Evolutionary conservation across 306 rosid genomes (phyloP).

Genomic region (Vigna radiata): DNA sequence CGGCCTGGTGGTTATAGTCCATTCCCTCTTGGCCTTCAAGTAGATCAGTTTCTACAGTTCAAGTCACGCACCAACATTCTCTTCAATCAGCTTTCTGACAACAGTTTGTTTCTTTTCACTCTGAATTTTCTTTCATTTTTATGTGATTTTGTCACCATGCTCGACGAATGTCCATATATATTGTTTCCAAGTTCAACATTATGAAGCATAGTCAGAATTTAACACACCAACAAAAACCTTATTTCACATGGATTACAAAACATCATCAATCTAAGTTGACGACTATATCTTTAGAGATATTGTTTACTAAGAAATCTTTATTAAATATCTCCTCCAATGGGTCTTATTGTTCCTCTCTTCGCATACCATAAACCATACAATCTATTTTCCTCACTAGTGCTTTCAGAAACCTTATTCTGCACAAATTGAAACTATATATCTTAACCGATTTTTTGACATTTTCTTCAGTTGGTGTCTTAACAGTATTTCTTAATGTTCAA

Average conservation of each 20-base stretch:
- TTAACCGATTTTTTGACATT: not conserved
- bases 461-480: not conserved
- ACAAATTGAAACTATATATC: not conserved
- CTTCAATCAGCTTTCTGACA: constrained; percentile 52
- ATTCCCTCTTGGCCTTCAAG: constrained; percentile 75
- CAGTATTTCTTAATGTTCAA: not conserved
- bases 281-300: not conserved
- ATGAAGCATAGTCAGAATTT: constrained; percentile 23
- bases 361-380: not conserved
- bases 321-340: not conserved
- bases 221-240: not conserved
- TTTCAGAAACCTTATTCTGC: not conserved
- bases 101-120: constrained; percentile 50
- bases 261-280: not conserved
- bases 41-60: constrained; percentile 72
- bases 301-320: not conserved
- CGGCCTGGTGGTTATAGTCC: constrained; percentile 78
- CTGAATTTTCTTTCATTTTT: constrained; percentile 20
- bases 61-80: constrained; percentile 66
- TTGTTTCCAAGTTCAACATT: constrained; percentile 15
- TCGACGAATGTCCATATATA: not conserved
- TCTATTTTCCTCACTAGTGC: not conserved
- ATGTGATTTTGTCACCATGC: not conserved
- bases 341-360: not conserved
- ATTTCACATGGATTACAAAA: not conserved